Evolutionary conservation across 768 basidiomycete species (phyloP).

Genomic region (Amanita muscaria): DNA sequence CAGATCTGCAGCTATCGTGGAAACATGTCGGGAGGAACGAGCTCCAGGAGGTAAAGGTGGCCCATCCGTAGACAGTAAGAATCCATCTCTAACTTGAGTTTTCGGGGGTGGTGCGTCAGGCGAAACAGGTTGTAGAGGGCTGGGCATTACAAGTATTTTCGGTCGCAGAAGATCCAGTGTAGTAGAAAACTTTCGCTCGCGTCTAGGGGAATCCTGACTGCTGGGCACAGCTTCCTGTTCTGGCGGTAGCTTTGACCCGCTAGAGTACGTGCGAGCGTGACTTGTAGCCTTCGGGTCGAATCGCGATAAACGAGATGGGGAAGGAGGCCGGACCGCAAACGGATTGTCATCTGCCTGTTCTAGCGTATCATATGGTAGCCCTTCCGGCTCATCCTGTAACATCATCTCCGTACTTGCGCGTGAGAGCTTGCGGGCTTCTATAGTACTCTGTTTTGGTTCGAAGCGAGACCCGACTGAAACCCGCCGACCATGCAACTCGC

Average conservation of each 20-base stretch:
- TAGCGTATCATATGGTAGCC: conserved; percentile 34
- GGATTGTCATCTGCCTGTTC: conserved; percentile 47
- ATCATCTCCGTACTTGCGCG: conserved; percentile 38
- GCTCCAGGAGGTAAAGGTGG: conserved; percentile 74
- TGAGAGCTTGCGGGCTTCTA: conserved; percentile 38
- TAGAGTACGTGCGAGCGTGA: conserved; percentile 53
- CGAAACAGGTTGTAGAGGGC: conserved; percentile 56
- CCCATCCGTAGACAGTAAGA: conserved; percentile 58
- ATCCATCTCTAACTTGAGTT: conserved; percentile 41
- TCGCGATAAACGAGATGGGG: conserved; percentile 57
- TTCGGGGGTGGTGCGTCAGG: conserved; percentile 26
- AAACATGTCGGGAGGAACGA: conserved; percentile 44
- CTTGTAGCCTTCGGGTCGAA: conserved; percentile 70
- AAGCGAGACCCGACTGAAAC: conserved; percentile 2
- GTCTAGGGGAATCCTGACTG: conserved; percentile 28
- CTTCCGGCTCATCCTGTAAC: conserved; percentile 24
- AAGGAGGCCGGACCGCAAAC: conserved; percentile 60
- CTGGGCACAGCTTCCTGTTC: conserved; percentile 44
- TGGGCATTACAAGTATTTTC: conserved; percentile 92
- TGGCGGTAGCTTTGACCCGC: conserved; percentile 55
- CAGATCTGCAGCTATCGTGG: conserved; percentile 24
- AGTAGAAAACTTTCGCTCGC: conserved; percentile 59
- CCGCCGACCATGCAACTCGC: conserved; percentile 1
- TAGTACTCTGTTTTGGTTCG: conserved; percentile 14
- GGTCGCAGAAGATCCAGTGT: conserved; percentile 77